A percentile compares a stretch with the other conserved stretches of the same genome.
Evolutionary conservation across 2,329 filamentous ascomycete genomes (phyloP).

Genomic region (Thermomyces lanuginosus): DNA sequence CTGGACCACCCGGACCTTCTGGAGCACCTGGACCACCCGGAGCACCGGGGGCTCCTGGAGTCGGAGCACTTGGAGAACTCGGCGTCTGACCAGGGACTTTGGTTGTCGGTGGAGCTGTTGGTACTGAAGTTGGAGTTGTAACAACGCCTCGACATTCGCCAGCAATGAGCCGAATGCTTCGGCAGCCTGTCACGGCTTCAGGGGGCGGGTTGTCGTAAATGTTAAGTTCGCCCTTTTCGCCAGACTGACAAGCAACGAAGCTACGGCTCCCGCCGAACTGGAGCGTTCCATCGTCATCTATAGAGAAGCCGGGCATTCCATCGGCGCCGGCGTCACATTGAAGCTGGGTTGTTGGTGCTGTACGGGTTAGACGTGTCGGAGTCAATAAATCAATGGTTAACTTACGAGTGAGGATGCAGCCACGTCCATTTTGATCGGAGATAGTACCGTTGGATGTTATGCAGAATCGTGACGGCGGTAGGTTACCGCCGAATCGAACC

Average conservation of each 20-base stretch:
- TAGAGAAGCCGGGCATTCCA: slow-evolving; percentile 39
- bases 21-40: slow-evolving; percentile 4
- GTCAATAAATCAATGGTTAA: slow-evolving; percentile 8
- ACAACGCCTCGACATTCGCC: slow-evolving; percentile 18
- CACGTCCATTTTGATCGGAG: slow-evolving; percentile 39
- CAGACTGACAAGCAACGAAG: slow-evolving; percentile 47
- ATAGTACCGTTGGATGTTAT: slow-evolving; percentile 38
- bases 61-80: slow-evolving; percentile 4
- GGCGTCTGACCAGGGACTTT: slow-evolving; percentile 7
- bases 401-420: slow-evolving; percentile 48
- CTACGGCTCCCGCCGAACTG: slow-evolving; percentile 34
- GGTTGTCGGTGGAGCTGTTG: slow-evolving; percentile 8
- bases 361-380: slow-evolving; percentile 1
- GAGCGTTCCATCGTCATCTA: slow-evolving; percentile 38
- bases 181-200: slow-evolving; percentile 18
- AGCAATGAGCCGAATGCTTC: slow-evolving; percentile 17
- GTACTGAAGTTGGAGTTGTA: neutral
- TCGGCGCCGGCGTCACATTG: slow-evolving; percentile 43
- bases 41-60: slow-evolving; percentile 3
- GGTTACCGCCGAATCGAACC: slow-evolving; percentile 38
- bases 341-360: slow-evolving; percentile 41
- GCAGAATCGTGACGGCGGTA: slow-evolving; percentile 36
- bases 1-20: slow-evolving; percentile 2
- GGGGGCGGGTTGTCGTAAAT: slow-evolving; percentile 24
- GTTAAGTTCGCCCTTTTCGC: slow-evolving; percentile 24